These are phyloP conservation scores for Extremus antarcticus DNA, from an alignment of 495 filamentous ascomycete species.

Conservation along the genomic window DNA sequence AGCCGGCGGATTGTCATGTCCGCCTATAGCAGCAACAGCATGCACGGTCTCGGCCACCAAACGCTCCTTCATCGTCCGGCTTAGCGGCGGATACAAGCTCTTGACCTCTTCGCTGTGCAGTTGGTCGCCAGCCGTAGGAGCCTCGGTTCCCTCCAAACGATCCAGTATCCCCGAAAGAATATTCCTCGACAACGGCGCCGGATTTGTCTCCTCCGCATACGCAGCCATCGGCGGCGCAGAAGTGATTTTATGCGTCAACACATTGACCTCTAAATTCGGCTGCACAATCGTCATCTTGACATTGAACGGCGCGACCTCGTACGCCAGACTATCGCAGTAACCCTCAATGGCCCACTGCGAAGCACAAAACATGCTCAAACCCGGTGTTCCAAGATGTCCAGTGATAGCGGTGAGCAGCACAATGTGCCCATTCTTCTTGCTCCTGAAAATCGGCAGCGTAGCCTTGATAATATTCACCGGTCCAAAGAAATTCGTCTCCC, in stretches of 20 bases:
- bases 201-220: constrained; percentile 63
- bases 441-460: constrained; percentile 66
- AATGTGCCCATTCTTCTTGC: constrained; percentile 73
- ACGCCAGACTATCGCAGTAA: constrained; percentile 92
- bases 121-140: constrained; percentile 34
- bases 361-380: constrained; percentile 81
- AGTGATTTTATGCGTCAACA: constrained; percentile 75
- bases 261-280: constrained; percentile 71
- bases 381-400: constrained; percentile 85
- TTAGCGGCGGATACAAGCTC: constrained; percentile 60
- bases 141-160: constrained; percentile 30
- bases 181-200: constrained; percentile 67
- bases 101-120: constrained; percentile 44
- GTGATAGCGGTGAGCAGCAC: constrained; percentile 83
- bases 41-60: constrained; percentile 83
- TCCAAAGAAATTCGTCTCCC: constrained; percentile 89
- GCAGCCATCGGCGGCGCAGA: constrained; percentile 63
- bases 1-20: constrained; percentile 90
- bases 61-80: constrained; percentile 50
- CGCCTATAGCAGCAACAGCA: constrained; percentile 80
- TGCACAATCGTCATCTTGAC: constrained; percentile 93
- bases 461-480: constrained; percentile 94
- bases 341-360: constrained; percentile 93
- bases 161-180: constrained; percentile 66
- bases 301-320: constrained; percentile 95